Evolutionary conservation across 805 yeast species (phyloP).

Genomic region (Tetrapisispora fleetii): DNA sequence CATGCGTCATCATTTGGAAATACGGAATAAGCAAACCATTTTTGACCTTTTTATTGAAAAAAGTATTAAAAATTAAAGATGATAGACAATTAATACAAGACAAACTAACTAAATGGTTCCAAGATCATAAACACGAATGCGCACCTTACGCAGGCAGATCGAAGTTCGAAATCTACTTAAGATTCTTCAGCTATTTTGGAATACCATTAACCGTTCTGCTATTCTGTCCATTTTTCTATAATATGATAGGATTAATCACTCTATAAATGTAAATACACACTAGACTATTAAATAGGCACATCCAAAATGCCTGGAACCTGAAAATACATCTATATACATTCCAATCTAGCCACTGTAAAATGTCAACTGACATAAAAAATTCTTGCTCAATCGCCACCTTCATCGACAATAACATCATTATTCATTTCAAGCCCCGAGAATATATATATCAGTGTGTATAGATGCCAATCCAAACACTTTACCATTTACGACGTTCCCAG

Average conservation of each 20-base stretch:
- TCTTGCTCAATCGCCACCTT: too few species aligned
- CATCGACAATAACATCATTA: too few species aligned
- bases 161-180: constrained; percentile 67
- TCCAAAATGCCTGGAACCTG: too few species aligned
- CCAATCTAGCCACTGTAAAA: too few species aligned
- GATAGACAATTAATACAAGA: constrained; percentile 20
- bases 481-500: too few species aligned
- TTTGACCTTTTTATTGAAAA: constrained; percentile 39
- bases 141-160: constrained; percentile 53
- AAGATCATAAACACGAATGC: constrained; percentile 22
- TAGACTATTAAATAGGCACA: neutral
- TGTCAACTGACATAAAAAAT: too few species aligned
- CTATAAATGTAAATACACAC: neutral
- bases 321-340: too few species aligned
- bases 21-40: constrained; percentile 53
- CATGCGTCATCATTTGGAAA: constrained; percentile 63
- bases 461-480: too few species aligned
- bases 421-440: too few species aligned
- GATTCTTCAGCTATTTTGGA: constrained; percentile 75
- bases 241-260: neutral
- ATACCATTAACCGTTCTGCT: constrained; percentile 47
- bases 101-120: constrained; percentile 13
- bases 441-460: too few species aligned
- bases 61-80: constrained; percentile 12
- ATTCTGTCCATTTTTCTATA: constrained; percentile 1